Evolutionary conservation across 1,284 basidiomycete species (phyloP), one percentile per base, ranked within the genome.

Genomic region (Cutaneotrichosporon spelunceum): DNA sequence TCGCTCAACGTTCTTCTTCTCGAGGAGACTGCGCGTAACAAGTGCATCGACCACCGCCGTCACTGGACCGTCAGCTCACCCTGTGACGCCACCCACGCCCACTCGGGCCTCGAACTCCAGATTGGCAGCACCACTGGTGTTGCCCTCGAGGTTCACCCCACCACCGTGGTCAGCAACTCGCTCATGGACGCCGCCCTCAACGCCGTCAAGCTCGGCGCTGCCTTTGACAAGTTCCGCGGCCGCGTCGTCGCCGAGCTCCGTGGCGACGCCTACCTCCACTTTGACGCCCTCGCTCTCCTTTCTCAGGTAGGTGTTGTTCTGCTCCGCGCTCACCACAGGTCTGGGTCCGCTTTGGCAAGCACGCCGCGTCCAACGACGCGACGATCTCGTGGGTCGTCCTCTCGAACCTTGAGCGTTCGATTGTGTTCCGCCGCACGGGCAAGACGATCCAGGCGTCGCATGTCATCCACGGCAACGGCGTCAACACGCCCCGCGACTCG

Each of bases 101-200:
- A 26, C 19, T 34, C 57, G 8, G 27, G 13, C 23, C 53, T 65
- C 60, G 63, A 65, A 57, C 54, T 56, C 49, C 57, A 47, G 19
- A 45, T 65, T 50, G 60, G 53, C 45, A 57, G 63, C 54, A 42
- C 45, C 16, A 30, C 60, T 26, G 34, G 34, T n/a, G 63, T 65
- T 45, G 63, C 55, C 14, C 45, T 62, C 52, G 63, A 65, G 57
- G 53, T 65, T 33, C 63, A 65, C 57, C 63, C 63, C 54, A 24
- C 63, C 8, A 62, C 55, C 21, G 63, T 65, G n/a, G 60, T 65
- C 29, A 50, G 57, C 57, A 62, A 65, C 60, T 34, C 39, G 11
- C 60, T 62, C 36, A 65, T 65, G 33, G 60, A 65, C 54, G 57
- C 57, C 2, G 57, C 62, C 9, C 53, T 65, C 36, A 30, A 34